These are phyloP conservation scores for Chytriomyces confervae DNA, from an alignment of 192 early-diverging fungal genomes.

Conservation along the genomic window DNA sequence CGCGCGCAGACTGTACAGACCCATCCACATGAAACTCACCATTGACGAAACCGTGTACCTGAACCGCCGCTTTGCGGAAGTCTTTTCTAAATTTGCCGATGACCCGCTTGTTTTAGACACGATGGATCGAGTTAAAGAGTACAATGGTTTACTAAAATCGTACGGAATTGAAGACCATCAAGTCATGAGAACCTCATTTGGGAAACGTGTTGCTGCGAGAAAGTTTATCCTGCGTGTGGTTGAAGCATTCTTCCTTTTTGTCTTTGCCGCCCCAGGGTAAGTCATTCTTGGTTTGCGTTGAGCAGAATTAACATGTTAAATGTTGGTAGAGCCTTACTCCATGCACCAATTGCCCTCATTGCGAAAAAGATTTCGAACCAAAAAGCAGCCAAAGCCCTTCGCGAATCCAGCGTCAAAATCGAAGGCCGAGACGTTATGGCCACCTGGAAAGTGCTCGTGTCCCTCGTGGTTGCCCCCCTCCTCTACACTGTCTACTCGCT, in stretches of 20 bases:
- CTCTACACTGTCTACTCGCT: slow-evolving; percentile 76
- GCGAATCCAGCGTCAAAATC: slow-evolving; percentile 92
- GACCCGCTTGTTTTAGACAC: slow-evolving; percentile 82
- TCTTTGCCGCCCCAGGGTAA: slow-evolving; percentile 86
- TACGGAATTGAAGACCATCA: slow-evolving; percentile 98
- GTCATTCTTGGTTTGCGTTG: slow-evolving; percentile 8
- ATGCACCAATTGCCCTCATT: slow-evolving; percentile 33
- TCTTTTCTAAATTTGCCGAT: slow-evolving; percentile 71
- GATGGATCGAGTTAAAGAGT: slow-evolving; percentile 75
- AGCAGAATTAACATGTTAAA: background rate
- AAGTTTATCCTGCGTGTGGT: slow-evolving; percentile 70
- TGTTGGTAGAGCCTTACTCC: slow-evolving; percentile 12
- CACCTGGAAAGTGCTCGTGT: slow-evolving; percentile 87
- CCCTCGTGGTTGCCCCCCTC: slow-evolving; percentile 73
- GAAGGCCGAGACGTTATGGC: slow-evolving; percentile 93
- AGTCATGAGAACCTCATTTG: slow-evolving; percentile 80
- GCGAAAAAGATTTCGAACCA: slow-evolving; percentile 33
- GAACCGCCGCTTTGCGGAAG: slow-evolving; percentile 78
- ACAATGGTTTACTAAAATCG: slow-evolving; percentile 88
- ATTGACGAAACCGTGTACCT: slow-evolving; percentile 88
- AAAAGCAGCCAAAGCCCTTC: slow-evolving; percentile 38
- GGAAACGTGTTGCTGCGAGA: slow-evolving; percentile 46
- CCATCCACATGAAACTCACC: slow-evolving; percentile 81
- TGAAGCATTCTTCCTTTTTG: slow-evolving; percentile 73
- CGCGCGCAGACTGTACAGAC: slow-evolving; percentile 90